Evolutionary conservation across 1,284 basidiomycete genomes (phyloP), one percentile per base, ranked within the genome.

Genomic region (Rhodofomes roseus): DNA sequence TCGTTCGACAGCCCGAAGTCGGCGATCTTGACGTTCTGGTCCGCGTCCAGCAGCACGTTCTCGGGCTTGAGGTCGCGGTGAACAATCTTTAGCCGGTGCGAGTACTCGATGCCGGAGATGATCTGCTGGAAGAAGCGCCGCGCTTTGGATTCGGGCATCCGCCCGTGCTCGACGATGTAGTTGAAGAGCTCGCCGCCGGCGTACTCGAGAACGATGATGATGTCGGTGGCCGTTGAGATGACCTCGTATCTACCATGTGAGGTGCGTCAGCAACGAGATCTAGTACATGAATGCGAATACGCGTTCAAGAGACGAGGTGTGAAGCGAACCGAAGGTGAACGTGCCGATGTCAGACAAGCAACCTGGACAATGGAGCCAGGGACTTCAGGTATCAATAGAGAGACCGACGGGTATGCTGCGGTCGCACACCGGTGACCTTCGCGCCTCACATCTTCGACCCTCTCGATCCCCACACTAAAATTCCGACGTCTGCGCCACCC

Each of bases 31-130:
- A 98, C 87, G 66, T 91, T 92, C 59, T 90, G 79, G 70, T 90
- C 86, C 59, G 90, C 86, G 72, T 92, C 90, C 23, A 90, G 78
- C 18, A 89, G 80, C 16, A 90, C 85, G 66, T 98, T 98, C 77
- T 98, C 95, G 0, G 95, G 95, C 74, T 98, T 98, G 57, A 98
- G 81, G 74, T 98, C 95, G 40, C 95, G 89, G 76, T 98, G 95
- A 1, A 96, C 95, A 71, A 98, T 96, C 77, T 95, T 95, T 70
- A 95, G 86, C 55, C 89, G 81, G 76, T 98, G 95, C 65, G 92
- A 95, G 77, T 96, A 96, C 72, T 96, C 94, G 72, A 98, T 93
- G 2, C 94, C 95, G 31, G 92, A 93, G 65, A 97, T 95, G 75
- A 98, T 91, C 71, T 97, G 95, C 72, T 97, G 95, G 78, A 97